Evolutionary conservation across 768 basidiomycete genomes (phyloP), one percentile per base, ranked within the genome.

Genomic region (Arthromyces matolae): DNA sequence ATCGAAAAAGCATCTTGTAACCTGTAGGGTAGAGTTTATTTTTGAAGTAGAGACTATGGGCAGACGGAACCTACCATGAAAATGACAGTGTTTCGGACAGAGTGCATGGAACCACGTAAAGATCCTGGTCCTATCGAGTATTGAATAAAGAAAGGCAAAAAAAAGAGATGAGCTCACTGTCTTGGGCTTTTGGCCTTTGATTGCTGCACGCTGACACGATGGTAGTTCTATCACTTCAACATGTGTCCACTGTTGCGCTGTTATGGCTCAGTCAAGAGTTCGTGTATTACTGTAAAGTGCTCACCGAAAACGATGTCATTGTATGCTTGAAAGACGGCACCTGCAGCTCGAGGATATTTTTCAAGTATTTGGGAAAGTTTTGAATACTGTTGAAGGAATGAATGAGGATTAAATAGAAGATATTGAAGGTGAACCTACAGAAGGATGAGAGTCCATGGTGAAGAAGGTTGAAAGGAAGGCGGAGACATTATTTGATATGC

Each of bases 221-320:
- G 69, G 66, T 0, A 91, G 71, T 37, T 90, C 86, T 20, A 86
- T 54, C 2, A 88, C 66, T 54, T 80, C 68, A 1, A 89, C 65
- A 37, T 84, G 73, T 6, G 66, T 68, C 89, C 89, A 92, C 65
- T 80, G 72, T 57, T 92, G 89, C 6, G 80, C 88, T 90, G 27
- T 50, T 22, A n/a, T n/a, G n/a, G n/a, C n/a, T n/a, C n/a, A n/a
- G n/a, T n/a, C n/a, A 14, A 35, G 32, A 22, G 8, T 25, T 16
- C 4, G 23, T 37, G 50, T 25, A 20, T 52, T 28, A 45, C 31
- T 44, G 20, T 28, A 4, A 9, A 19, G 5, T 12, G 24, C 66
- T 43, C 42, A 85, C 88, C 78, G 18, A 80, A 77, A 5, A 77
- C 62, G 24, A 90, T 64, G 49, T 91, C 87, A 60, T 89, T 89